Base-by-base conservation (phyloP, 2,329 filamentous ascomycete genomes). In the Tolypocladium tropicale region DNA sequence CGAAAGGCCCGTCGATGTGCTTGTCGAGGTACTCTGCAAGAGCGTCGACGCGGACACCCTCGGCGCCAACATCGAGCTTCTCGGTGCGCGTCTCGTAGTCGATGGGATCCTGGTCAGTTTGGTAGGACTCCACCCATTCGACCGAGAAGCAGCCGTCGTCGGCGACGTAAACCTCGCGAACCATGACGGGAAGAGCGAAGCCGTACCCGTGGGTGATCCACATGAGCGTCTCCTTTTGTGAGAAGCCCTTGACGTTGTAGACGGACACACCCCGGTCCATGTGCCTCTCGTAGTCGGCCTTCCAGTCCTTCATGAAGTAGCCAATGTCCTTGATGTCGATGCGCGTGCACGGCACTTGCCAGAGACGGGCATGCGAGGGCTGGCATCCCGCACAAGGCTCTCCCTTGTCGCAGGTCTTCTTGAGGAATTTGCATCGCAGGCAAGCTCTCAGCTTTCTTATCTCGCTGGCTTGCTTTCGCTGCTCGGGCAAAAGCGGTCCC, bases 281-380 rank as follows among this genome's bases (percentile, higher is more conserved):
- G 69, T 96, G 92, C 64, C 91, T 87, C 75, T 96, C 91, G 66
- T 94, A 96, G 71, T 97, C 93, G 49, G 91, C 92, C 75, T 93
- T 95, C 92, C 92, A 97, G 73, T 96, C 93, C 79, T 96, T 96
- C 89, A 96, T 94, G 78, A 97, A 97, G 74, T 95, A 96, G 48
- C 85, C 89, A 66, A 97, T 95, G 67, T 97, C 93, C 81, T 96
- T 96, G 79, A 97, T 97, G 72, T 96, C 93, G 67, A 96, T 96
- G 59, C 93, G 89, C 43, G 93, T 97, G 79, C 93, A 97, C 59
- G 93, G 93, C 49, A 97, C 93, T 75, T 96, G 92, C 93, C 93
- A 97, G 54, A 97, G 80, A 61, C 93, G 86, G 60, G 93, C 93
- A 72, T 97, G 93, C 23, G 92, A 95, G 53, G 93, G 93, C 76